Evolutionary conservation across 164 flowering plant species (phyloP), one percentile per base, ranked within the genome.

Genomic region (Annona cherimola): DNA sequence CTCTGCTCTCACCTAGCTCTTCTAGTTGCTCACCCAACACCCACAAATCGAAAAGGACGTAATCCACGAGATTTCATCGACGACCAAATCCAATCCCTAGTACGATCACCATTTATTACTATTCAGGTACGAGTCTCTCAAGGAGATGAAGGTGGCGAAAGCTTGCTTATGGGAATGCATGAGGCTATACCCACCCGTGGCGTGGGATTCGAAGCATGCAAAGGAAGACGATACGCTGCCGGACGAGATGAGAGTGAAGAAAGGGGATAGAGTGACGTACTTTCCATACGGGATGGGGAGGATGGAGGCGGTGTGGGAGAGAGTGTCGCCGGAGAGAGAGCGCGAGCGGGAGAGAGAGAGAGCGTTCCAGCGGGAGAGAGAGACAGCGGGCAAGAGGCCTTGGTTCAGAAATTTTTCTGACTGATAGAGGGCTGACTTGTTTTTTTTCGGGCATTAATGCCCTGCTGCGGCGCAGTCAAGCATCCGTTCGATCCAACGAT

Each of bases 241-340:
- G 5, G 93, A 90, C 61, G 96, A 93, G 5, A 89, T 91, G 0
- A 54, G 8, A 41, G 87, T 90, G 0, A 1, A 61, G 46, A 76
- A 66, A 19, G 96, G 96, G 0, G 86, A 87, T 57, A 78, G 90
- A 66, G 89, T 89, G 61, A 89, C 91, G 0, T 90, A 86, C 70
- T 87, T 90, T 57, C 96, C 91, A 0, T 90, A 88, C 63, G 96
- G 93, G 0, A 90, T 90, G 93, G 93, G 96, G 67, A 86, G 93
- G 76, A 89, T 89, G 91, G 87, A 87, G 80, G 69, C 46, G 50
- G 18, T 90, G 70, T 90, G 96, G 96, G 96, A 93, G 16, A 74
- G 82, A 64, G 89, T n/a, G n/a, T n/a, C n/a, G n/a, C n/a, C n/a
- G n/a, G n/a, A n/a, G n/a, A n/a, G n/a, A n/a, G n/a, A n/a, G n/a